A percentile compares a stretch with the other conserved stretches of the same genome.
phyloP scores from a whole-genome alignment of 164 flowering plant species.

The Umbellularia californica region DNA sequence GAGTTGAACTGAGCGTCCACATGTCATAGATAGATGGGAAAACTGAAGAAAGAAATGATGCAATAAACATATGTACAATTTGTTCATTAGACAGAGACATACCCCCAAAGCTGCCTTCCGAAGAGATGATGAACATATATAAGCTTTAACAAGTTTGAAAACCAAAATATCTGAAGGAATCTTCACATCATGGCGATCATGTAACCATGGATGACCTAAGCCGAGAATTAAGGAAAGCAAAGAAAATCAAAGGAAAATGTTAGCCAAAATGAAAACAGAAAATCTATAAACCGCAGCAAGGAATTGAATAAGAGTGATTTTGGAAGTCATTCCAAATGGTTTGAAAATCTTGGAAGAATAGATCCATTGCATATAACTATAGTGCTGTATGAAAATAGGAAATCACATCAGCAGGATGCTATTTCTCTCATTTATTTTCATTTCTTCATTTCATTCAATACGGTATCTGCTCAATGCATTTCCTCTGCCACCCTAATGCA shows the following conservation, averaged over 20 bases:
- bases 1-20: neutral
- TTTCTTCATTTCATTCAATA: too few species aligned
- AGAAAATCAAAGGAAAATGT: too few species aligned
- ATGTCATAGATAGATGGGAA: neutral
- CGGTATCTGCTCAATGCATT: too few species aligned
- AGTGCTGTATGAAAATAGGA: too few species aligned
- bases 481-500: neutral
- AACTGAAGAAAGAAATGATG: too few species aligned
- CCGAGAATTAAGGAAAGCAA: conserved; percentile 10
- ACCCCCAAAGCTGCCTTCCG: conserved; percentile 83
- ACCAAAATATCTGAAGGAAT: conserved; percentile 79
- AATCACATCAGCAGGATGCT: too few species aligned
- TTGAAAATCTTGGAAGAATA: too few species aligned
- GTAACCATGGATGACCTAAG: conserved; percentile 96
- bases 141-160: conserved; percentile 65
- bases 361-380: too few species aligned
- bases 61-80: too few species aligned
- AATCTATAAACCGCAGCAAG: neutral
- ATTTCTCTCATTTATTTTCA: too few species aligned
- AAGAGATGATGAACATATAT: conserved; percentile 73
- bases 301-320: too few species aligned
- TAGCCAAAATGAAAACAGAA: neutral
- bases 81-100: conserved; percentile 1
- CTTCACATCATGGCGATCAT: conserved; percentile 47
- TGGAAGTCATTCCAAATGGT: too few species aligned